Percentiles rank a stretch among this genome's conserved stretches.
phyloP scores from a whole-genome alignment of 495 filamentous ascomycete genomes.

The Umbilicaria muhlenbergii region DNA sequence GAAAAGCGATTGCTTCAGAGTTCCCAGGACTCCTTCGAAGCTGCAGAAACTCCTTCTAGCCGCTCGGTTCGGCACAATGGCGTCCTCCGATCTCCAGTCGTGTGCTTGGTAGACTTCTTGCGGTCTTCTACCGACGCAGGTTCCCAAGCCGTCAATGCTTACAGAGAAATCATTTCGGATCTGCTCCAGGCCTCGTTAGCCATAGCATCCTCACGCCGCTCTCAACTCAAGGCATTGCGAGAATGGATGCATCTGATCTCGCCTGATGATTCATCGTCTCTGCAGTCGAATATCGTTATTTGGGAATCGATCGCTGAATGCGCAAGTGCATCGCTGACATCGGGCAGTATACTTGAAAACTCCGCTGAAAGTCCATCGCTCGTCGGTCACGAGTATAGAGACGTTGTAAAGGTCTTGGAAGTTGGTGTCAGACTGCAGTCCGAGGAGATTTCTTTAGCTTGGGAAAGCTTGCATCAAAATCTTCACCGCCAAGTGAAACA shows the following conservation, averaged over 20 bases:
- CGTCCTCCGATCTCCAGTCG: conserved; percentile 7
- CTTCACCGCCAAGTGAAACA: conserved; percentile 40
- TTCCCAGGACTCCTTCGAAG: conserved; percentile 26
- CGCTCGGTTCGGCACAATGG: conserved; percentile 13
- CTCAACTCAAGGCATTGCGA: conserved; percentile 28
- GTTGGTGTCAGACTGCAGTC: conserved; percentile 34
- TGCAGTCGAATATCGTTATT: conserved; percentile 6
- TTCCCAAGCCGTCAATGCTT: background rate
- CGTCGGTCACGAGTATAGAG: conserved; percentile 41
- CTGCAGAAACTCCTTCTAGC: conserved; percentile 34
- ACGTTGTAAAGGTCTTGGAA: conserved; percentile 49
- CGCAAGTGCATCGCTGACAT: conserved; percentile 13
- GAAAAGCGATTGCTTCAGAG: conserved; percentile 47
- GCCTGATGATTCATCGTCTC: background rate
- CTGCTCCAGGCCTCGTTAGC: conserved; percentile 8
- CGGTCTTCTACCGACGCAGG: background rate
- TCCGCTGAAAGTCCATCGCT: conserved; percentile 3
- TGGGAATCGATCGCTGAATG: conserved; percentile 26
- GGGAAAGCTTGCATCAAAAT: conserved; percentile 43
- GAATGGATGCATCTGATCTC: conserved; percentile 22
- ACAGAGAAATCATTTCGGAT: conserved; percentile 1
- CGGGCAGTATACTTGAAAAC: background rate
- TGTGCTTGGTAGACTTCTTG: conserved; percentile 8
- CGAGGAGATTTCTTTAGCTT: conserved; percentile 28
- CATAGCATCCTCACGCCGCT: conserved; percentile 21